phyloP scores from a whole-genome alignment of 371 early-diverging fungal genomes.

The Umbelopsis sp. region DNA sequence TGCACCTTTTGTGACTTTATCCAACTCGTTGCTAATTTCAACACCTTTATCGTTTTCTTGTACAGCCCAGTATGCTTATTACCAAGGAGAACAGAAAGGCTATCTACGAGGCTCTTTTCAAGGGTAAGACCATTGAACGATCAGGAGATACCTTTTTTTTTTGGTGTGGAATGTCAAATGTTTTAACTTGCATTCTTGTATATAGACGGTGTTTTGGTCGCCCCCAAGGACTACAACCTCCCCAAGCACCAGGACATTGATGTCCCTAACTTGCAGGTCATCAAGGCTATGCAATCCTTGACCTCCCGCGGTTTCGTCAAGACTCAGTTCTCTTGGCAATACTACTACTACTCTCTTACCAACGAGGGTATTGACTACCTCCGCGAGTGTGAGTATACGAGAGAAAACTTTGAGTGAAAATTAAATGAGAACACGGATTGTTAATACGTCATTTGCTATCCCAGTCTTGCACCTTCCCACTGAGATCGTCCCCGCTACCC shows the following conservation, averaged over 20 bases:
- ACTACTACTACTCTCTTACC: constrained; percentile 99
- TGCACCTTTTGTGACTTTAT: not conserved
- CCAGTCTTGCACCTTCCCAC: constrained; percentile 92
- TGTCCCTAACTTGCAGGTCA: constrained; percentile 98
- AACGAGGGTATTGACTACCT: constrained; percentile 98
- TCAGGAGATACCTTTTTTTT: not conserved
- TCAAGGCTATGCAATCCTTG: constrained; percentile 98
- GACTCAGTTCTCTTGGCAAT: constrained; percentile 99
- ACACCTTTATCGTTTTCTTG: not conserved
- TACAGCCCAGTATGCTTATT: constrained; percentile 85
- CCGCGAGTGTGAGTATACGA: constrained; percentile 71
- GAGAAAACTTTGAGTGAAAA: not conserved
- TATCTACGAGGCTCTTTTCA: constrained; percentile 93
- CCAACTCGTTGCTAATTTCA: constrained; percentile 14
- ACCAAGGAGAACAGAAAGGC: constrained; percentile 94
- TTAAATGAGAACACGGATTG: not conserved
- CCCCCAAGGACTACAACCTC: constrained; percentile 97
- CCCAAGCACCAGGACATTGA: constrained; percentile 94
- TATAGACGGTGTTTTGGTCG: constrained; percentile 97
- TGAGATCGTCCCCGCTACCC: constrained; percentile 96
- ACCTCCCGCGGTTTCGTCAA: constrained; percentile 94
- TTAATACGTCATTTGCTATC: not conserved
- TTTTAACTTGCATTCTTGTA: constrained; percentile 25
- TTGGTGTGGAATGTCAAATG: not conserved
- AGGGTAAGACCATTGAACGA: constrained; percentile 54